Evolutionary conservation across 2,329 filamentous ascomycete species (phyloP).

Genomic region (Penicillium sp.): DNA sequence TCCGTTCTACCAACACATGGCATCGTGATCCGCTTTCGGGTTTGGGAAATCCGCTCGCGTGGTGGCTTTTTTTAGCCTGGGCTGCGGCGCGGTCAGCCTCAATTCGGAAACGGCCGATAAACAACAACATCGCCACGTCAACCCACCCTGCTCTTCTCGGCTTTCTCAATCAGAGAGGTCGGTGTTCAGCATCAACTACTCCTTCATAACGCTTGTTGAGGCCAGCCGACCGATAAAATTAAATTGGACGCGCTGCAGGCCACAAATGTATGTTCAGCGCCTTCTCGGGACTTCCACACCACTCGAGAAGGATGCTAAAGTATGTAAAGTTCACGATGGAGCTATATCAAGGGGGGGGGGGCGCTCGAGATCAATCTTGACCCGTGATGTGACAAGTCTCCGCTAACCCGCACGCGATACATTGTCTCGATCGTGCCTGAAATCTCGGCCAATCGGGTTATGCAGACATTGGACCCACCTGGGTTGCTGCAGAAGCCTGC

Average conservation of each 20-base stretch:
- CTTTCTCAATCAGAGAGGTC: too few relatives aligned
- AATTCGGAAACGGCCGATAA: too few relatives aligned
- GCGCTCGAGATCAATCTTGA: neutral
- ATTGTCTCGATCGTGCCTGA: conserved; percentile 1
- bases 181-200: too few relatives aligned
- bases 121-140: neutral
- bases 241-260: too few relatives aligned
- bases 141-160: too few relatives aligned
- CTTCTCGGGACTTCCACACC: too few relatives aligned
- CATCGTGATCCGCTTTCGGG: neutral
- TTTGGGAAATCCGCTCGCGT: neutral
- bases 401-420: conserved; percentile 3
- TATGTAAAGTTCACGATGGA: neutral
- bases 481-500: conserved; percentile 9
- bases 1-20: neutral
- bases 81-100: too few relatives aligned
- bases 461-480: neutral
- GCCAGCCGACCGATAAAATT: too few relatives aligned
- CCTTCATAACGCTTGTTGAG: too few relatives aligned
- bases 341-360: neutral
- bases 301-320: too few relatives aligned
- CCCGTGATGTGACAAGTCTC: neutral
- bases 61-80: neutral
- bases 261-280: too few relatives aligned
- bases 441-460: neutral